A percentile compares a stretch with the other conserved stretches of the same genome.
Conservation (phyloP, 768 basidiomycete species). For the Suillus cothurnatus region DNA sequence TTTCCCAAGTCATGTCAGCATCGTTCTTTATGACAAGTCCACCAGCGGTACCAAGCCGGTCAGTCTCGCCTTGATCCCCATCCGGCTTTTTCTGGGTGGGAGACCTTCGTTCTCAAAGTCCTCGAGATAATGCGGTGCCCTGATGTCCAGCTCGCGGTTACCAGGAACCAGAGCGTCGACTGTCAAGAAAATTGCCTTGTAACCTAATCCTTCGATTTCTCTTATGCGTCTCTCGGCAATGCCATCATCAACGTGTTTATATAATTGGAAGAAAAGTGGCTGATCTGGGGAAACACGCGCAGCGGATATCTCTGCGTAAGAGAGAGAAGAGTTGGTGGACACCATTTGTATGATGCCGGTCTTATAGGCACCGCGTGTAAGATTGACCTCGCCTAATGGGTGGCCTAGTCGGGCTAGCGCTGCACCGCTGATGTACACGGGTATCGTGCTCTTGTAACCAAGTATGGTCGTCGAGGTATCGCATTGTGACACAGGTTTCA, state of each 20-base stretch:
- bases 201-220: constrained; percentile 72
- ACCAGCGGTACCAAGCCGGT: constrained; percentile 65
- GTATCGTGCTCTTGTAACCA: constrained; percentile 69
- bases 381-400: constrained; percentile 85
- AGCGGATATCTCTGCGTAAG: constrained; percentile 61
- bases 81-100: constrained; percentile 25
- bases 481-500: constrained; percentile 63
- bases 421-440: constrained; percentile 82
- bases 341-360: constrained; percentile 84
- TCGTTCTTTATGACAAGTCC: constrained; percentile 68
- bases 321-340: constrained; percentile 75
- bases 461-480: constrained; percentile 77
- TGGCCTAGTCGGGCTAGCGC: constrained; percentile 88
- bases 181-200: constrained; percentile 88
- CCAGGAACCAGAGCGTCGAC: constrained; percentile 87
- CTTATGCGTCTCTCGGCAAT: constrained; percentile 70
- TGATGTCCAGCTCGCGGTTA: constrained; percentile 77
- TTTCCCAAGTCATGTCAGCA: constrained; percentile 77
- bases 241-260: constrained; percentile 73
- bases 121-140: constrained; percentile 57
- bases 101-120: constrained; percentile 50
- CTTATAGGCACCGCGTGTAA: constrained; percentile 67
- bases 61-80: constrained; percentile 36
- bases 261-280: constrained; percentile 80
- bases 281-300: constrained; percentile 56